phyloP scores from a whole-genome alignment of 1,284 basidiomycete genomes.

The Pseudomicrostroma phylloplanum region DNA sequence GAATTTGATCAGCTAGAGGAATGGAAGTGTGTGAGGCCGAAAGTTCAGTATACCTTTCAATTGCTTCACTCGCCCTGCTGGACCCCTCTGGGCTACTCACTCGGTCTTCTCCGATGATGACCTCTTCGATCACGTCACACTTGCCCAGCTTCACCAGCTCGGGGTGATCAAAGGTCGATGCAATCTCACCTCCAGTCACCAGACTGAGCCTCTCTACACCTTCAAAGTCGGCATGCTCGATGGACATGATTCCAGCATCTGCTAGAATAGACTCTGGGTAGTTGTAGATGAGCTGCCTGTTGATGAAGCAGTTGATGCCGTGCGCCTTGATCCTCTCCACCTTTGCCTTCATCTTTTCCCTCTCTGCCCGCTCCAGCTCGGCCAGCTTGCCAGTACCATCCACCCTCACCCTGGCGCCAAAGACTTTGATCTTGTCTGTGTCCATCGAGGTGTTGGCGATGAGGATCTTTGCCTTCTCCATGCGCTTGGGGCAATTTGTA shows the following conservation, averaged over 20 bases:
- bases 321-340: conserved; percentile 89
- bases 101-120: conserved; percentile 99
- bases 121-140: conserved; percentile 93
- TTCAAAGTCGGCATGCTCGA: conserved; percentile 99
- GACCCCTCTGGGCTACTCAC: conserved; percentile 53
- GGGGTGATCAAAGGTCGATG: conserved; percentile 87
- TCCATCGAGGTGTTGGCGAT: conserved; percentile 99
- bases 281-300: conserved; percentile 98
- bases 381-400: conserved; percentile 93
- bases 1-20: conserved; percentile 87
- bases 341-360: conserved; percentile 99
- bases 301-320: conserved; percentile 96
- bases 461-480: conserved; percentile 92
- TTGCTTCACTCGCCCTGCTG: not conserved
- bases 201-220: conserved; percentile 92
- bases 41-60: not conserved
- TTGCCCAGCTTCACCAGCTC: conserved; percentile 87
- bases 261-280: conserved; percentile 92
- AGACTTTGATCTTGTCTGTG: conserved; percentile 99
- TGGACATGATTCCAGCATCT: conserved; percentile 88
- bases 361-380: conserved; percentile 91
- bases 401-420: conserved; percentile 91
- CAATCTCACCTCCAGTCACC: conserved; percentile 96
- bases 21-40: not conserved
- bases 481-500: conserved; percentile 85